Base-by-base conservation (phyloP, 768 basidiomycete genomes). In the Mycena galericulata region DNA sequence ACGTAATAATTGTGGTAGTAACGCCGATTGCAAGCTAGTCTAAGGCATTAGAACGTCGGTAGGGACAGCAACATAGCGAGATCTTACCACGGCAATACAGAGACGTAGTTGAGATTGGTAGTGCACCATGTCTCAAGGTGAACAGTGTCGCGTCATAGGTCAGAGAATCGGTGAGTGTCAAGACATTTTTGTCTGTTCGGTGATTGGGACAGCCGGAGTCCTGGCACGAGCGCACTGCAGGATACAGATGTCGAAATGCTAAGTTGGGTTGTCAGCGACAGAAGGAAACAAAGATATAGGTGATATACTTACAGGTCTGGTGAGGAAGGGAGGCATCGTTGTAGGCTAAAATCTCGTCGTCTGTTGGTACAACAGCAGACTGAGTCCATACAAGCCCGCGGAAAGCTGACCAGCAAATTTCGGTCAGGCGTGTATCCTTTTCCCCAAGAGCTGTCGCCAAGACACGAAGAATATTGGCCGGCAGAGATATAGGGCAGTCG, bases 1-100 rank as follows among this genome's bases (percentile, higher is more conserved):
- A 56, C 53, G 17, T 32, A n/a, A 20, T 64, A 64, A 20, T 64
- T 64, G 22, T 54, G 62, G 36, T 64, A 38, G 45, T 64, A 64
- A 9, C 53, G 62, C 0, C 43, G 41, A 29, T 56, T 22, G 49
- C 62, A 64, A 5, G 1, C 62, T 64, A 24, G n/a, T n/a, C n/a
- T n/a, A n/a, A n/a, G n/a, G n/a, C n/a, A n/a, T 11, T 11, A 8
- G 14, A 61, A 40, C 14, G 10, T n/a, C 15, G 26, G 40, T n/a
- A 34, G 43, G 14, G 22, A 26, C 4, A 40, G 3, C 4, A 1
- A 34, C 4, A 46, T 36, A 26, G 17, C n/a, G n/a, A 41, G n/a
- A 14, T 45, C 57, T 32, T n/a, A 59, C 65, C 0, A 6, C 57
- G 47, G 20, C 57, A 66, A 14, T 66, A 66, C 12, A 66, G 20